phyloP scores from a whole-genome alignment of 305 asterid genomes.

The Fraxinus xanthoxyloides region DNA sequence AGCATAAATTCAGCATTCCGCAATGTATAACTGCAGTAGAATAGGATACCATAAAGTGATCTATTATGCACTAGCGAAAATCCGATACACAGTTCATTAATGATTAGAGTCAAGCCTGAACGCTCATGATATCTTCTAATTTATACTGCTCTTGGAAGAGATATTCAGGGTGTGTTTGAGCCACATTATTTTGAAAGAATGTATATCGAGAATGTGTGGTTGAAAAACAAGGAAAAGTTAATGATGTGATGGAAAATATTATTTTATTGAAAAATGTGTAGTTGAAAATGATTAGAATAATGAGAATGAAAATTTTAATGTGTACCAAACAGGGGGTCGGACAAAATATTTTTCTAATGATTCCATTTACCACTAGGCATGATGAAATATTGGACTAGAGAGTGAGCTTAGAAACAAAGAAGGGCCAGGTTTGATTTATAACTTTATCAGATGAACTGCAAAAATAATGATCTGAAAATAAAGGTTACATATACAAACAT shows the following conservation, averaged over 20 bases:
- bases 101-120: neutral
- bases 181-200: no score
- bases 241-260: no score
- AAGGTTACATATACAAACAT: neutral
- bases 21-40: conserved; percentile 63
- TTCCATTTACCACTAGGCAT: neutral
- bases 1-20: conserved; percentile 89
- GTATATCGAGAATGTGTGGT: no score
- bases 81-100: neutral
- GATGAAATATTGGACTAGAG: neutral
- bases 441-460: neutral
- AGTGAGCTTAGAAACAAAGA: neutral
- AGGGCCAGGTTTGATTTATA: neutral
- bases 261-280: no score
- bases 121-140: neutral
- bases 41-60: neutral
- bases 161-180: no score
- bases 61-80: neutral
- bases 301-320: no score
- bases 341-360: neutral
- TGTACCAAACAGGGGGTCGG: no score
- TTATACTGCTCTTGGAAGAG: neutral
- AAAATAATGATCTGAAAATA: neutral
- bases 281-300: no score
- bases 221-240: no score